Evolutionary conservation across 345 rosid species (phyloP), one percentile per base, ranked within the genome.

Genomic region (Eucalyptus lansdowneana): DNA sequence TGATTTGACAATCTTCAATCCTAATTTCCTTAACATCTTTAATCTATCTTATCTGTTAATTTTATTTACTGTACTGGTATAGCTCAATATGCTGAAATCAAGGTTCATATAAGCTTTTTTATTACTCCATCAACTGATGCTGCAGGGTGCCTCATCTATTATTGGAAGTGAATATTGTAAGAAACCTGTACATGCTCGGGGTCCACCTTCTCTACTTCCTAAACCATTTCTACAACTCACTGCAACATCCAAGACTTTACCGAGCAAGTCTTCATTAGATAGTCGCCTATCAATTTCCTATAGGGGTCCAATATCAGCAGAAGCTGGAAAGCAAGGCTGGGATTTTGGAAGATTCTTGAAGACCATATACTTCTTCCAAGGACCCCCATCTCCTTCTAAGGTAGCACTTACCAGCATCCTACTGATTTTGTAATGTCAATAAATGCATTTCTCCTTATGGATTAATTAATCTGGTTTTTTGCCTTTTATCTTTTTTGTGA

Each of bases 331-430:
- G 60, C 95, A 95, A 92, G 67, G 95, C 92, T 97, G 99, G 99
- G 98, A 97, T 89, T 92, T 97, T 31, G 98, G 99, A 40, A 94
- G 99, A 90, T 97, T 97, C 88, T 34, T 97, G 89, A 97, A 94
- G 91, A 97, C 98, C 7, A 90, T 97, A 42, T 95, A 94, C 91
- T 97, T 96, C 91, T 97, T 97, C 93, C 96, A 97, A 58, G 95
- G 97, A 50, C 95, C 96, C 62, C 98, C 99, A 3, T 95, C 97
- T 92, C 99, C 97, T 62, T 88, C 95, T 86, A 97, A 95, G 99
- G 99, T 97, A 86, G 69, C 88, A 37, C 14, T 44, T 90, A 40
- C 5, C 24, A 37, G 47, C 47, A 76, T 76, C 83, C 47, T 76
- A 40, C 45, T 47, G 47, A 53, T 37, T 24, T 40, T 22, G 9